Conservation (phyloP, 1,284 basidiomycete species). For the Ganoderma multipileum region DNA sequence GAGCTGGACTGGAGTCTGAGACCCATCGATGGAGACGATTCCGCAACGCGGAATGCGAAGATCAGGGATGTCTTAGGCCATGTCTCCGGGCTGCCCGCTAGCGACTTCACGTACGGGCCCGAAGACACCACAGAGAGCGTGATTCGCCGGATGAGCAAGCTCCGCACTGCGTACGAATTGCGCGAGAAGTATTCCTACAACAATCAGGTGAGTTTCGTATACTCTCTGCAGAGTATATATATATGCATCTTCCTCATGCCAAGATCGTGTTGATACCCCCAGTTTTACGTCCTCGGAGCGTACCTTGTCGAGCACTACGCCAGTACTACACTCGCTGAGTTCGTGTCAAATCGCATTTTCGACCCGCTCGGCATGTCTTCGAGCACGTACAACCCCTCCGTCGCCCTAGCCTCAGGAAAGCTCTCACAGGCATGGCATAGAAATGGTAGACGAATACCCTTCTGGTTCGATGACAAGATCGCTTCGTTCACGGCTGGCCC, state of each 20-base stretch:
- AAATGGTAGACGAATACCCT: slow-evolving; percentile 9
- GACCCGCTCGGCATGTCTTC: slow-evolving; percentile 12
- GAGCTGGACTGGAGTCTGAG: slow-evolving; percentile 46
- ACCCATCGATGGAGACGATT: slow-evolving; percentile 37
- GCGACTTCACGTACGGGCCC: slow-evolving; percentile 44
- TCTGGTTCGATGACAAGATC: slow-evolving; percentile 2
- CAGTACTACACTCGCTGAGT: not conserved
- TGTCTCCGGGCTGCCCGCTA: slow-evolving; percentile 32
- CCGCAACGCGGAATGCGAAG: slow-evolving; percentile 44
- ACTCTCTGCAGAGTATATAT: too few relatives aligned
- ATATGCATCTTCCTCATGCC: not conserved
- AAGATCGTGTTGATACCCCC: not conserved
- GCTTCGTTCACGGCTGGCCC: slow-evolving; percentile 36
- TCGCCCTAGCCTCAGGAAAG: not conserved
- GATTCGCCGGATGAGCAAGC: slow-evolving; percentile 40
- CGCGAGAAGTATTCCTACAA: slow-evolving; percentile 50
- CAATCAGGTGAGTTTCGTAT: slow-evolving; percentile 42
- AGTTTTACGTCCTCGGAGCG: slow-evolving; percentile 15
- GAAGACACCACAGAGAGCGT: slow-evolving; percentile 38
- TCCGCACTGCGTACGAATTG: slow-evolving; percentile 47
- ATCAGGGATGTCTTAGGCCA: slow-evolving; percentile 42
- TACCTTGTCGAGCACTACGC: slow-evolving; percentile 11
- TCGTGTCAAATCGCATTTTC: slow-evolving; percentile 13
- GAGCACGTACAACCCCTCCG: slow-evolving; percentile 8
- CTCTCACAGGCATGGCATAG: slow-evolving; percentile 13